phyloP scores from a whole-genome alignment of 169 alveolate genomes.

The Plasmodium coatneyi region DNA sequence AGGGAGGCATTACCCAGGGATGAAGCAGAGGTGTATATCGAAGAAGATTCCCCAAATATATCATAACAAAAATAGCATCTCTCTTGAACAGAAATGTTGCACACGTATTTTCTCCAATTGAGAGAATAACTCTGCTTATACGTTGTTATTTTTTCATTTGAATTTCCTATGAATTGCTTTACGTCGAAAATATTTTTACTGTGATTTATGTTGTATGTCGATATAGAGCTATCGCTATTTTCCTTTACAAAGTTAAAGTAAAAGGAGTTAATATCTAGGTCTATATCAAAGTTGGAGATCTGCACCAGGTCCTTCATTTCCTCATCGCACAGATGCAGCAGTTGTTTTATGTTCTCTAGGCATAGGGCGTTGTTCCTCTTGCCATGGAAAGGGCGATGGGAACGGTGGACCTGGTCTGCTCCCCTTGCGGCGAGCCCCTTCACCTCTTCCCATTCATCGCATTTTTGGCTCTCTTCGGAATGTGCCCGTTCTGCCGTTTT shows the following conservation, averaged over 20 bases:
- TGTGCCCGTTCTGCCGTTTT: not conserved
- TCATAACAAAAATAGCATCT: not conserved
- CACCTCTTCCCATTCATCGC: not conserved
- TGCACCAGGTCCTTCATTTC: conserved; percentile 33
- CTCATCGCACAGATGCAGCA: conserved; percentile 22
- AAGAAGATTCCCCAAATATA: not conserved
- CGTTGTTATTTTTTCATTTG: conserved; percentile 7
- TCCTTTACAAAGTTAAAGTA: not conserved
- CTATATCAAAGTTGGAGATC: conserved; percentile 26
- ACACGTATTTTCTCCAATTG: not conserved
- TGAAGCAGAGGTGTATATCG: not conserved
- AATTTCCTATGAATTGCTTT: not conserved
- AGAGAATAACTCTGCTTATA: not conserved
- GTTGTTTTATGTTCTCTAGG: conserved; percentile 27
- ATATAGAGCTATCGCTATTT: conserved; percentile 7
- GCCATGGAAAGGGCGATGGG: not conserved
- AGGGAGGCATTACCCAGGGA: not conserved
- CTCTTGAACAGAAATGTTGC: conserved; percentile 4
- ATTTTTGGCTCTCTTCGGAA: not conserved
- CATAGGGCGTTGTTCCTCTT: not conserved
- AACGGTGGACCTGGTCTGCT: not conserved
- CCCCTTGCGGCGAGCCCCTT: not conserved
- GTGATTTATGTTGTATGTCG: conserved; percentile 7
- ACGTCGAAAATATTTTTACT: conserved; percentile 49
- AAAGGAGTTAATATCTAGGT: conserved; percentile 28